A percentile compares a stretch with the other conserved stretches of the same genome.
phyloP scores from a whole-genome alignment of 257 asterid species.

The Salvia rosmarinus region DNA sequence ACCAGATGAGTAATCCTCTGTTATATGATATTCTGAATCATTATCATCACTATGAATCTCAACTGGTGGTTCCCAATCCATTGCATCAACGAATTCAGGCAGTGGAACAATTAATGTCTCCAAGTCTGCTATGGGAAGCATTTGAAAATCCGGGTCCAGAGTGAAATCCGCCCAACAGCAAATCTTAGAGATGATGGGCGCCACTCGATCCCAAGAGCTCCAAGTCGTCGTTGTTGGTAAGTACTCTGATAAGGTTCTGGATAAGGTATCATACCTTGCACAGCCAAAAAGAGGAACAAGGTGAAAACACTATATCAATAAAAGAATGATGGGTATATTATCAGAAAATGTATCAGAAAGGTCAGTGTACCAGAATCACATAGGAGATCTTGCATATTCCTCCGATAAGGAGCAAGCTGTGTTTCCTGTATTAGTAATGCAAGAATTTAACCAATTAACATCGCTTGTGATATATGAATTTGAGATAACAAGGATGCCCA shows the following conservation, averaged over 20 bases:
- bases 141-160: slow-evolving; percentile 77
- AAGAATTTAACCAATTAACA: slow-evolving; percentile 32
- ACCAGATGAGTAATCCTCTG: slow-evolving; percentile 88
- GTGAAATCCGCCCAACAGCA: slow-evolving; percentile 83
- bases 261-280: slow-evolving; percentile 85
- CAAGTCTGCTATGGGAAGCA: slow-evolving; percentile 80
- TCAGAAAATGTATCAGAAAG: slow-evolving; percentile 19
- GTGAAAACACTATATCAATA: slow-evolving; percentile 23
- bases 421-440: slow-evolving; percentile 67
- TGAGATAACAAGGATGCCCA: not conserved
- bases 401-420: slow-evolving; percentile 87
- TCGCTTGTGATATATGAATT: not conserved
- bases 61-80: slow-evolving; percentile 95
- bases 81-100: slow-evolving; percentile 84
- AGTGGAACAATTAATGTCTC: slow-evolving; percentile 80
- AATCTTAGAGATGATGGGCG: slow-evolving; percentile 86
- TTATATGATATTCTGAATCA: slow-evolving; percentile 87
- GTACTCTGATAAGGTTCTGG: slow-evolving; percentile 93
- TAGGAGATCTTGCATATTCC: slow-evolving; percentile 98
- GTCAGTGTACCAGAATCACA: slow-evolving; percentile 79
- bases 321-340: slow-evolving; percentile 5
- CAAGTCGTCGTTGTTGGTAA: slow-evolving; percentile 83
- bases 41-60: slow-evolving; percentile 87
- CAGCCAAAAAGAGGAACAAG: slow-evolving; percentile 30
- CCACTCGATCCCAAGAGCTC: slow-evolving; percentile 96